These are phyloP conservation scores for Oryza longistaminata DNA, from an alignment of 176 grass and related monocot genomes.

Conservation along the genomic window DNA sequence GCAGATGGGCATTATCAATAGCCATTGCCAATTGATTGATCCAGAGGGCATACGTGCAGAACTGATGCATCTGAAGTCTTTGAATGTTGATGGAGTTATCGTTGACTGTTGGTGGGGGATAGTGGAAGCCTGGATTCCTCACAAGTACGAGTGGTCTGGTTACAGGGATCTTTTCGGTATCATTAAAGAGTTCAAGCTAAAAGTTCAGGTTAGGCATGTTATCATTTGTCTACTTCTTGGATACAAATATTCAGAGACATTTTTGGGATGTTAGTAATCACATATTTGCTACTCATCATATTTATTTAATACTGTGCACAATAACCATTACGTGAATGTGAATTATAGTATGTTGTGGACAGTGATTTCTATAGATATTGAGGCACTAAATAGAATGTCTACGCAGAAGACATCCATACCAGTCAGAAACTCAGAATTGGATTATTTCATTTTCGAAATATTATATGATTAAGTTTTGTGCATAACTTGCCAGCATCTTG, in stretches of 20 bases:
- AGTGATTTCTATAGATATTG: neutral
- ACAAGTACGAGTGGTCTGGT: conserved; percentile 89
- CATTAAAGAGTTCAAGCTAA: conserved; percentile 86
- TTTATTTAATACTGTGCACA: neutral
- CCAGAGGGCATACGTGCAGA: conserved; percentile 71
- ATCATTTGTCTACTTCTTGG: neutral
- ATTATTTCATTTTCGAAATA: conserved; percentile 8
- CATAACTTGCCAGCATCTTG: neutral
- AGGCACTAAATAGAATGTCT: neutral
- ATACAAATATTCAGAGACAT: neutral
- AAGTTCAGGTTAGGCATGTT: conserved; percentile 70
- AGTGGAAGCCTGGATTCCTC: conserved; percentile 90
- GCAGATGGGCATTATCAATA: conserved; percentile 83
- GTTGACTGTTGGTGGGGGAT: conserved; percentile 95
- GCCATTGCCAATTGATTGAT: conserved; percentile 69
- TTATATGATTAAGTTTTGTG: neutral
- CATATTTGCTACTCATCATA: neutral
- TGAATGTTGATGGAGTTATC: conserved; percentile 87
- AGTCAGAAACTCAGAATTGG: neutral
- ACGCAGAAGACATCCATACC: neutral
- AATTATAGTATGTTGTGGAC: conserved; percentile 1
- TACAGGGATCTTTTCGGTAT: conserved; percentile 96
- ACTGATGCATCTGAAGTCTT: conserved; percentile 77
- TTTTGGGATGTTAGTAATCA: neutral
- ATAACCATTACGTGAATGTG: neutral